Evolutionary conservation across 2,329 filamentous ascomycete species (phyloP).

Genomic region (Fusarium odoratissimum): DNA sequence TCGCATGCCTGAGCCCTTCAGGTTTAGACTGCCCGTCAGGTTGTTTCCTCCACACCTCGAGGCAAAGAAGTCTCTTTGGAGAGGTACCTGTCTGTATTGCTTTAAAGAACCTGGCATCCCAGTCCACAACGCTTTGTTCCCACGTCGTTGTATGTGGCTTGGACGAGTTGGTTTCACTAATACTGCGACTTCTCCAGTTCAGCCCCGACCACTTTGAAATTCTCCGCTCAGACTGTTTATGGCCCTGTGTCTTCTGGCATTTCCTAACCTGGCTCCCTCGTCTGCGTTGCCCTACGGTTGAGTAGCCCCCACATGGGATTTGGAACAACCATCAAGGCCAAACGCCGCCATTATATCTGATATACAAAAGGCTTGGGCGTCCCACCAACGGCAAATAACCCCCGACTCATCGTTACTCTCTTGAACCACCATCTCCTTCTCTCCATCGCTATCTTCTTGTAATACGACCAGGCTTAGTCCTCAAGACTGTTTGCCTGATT

Average conservation of each 20-base stretch:
- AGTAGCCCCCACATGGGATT: slow-evolving; percentile 36
- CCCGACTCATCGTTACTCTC: slow-evolving; percentile 23
- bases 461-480: slow-evolving; percentile 16
- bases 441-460: slow-evolving; percentile 10
- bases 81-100: slow-evolving; percentile 28
- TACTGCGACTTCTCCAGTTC: slow-evolving; percentile 41
- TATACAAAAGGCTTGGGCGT: slow-evolving; percentile 49
- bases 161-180: slow-evolving; percentile 46
- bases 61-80: slow-evolving; percentile 33
- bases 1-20: slow-evolving; percentile 46
- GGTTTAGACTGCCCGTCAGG: slow-evolving; percentile 46
- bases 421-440: slow-evolving; percentile 13
- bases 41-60: slow-evolving; percentile 46
- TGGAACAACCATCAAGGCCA: slow-evolving; percentile 40
- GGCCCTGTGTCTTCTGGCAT: slow-evolving; percentile 49
- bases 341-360: slow-evolving; percentile 45
- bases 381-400: slow-evolving; percentile 36
- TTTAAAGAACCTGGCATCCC: slow-evolving; percentile 42
- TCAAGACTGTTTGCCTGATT: slow-evolving; percentile 14
- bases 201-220: slow-evolving; percentile 45
- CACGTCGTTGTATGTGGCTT: slow-evolving; percentile 44
- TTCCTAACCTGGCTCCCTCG: slow-evolving; percentile 54
- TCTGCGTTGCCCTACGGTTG: slow-evolving; percentile 50
- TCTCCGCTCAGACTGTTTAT: slow-evolving; percentile 44
- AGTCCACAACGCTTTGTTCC: slow-evolving; percentile 42